phyloP scores from a whole-genome alignment of 768 basidiomycete species.

The Termitomyces sp. region DNA sequence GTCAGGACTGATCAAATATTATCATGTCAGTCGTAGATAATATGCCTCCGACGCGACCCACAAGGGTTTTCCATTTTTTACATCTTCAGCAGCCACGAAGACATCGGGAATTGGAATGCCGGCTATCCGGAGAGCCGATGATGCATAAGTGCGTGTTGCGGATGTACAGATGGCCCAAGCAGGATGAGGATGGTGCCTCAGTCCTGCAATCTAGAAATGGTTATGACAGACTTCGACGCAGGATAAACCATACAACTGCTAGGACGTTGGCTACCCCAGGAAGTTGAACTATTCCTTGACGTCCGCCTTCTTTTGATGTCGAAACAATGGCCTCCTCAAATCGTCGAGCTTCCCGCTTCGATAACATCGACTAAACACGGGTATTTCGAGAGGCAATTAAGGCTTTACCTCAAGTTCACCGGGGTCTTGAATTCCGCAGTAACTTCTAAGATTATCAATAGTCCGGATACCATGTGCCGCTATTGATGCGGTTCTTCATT shows the following conservation, averaged over 20 bases:
- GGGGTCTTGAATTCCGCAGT: constrained; percentile 65
- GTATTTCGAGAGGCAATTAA: neutral
- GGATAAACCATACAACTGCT: constrained; percentile 35
- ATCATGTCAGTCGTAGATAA: constrained; percentile 1
- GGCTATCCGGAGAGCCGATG: constrained; percentile 60
- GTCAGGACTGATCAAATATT: constrained; percentile 52
- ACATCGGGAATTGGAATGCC: constrained; percentile 66
- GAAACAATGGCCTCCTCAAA: constrained; percentile 78
- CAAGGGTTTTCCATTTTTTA: constrained; percentile 77
- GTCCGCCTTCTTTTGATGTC: constrained; percentile 47
- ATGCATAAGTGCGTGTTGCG: constrained; percentile 74
- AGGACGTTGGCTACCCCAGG: constrained; percentile 67
- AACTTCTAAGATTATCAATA: constrained; percentile 68
- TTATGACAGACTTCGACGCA: neutral
- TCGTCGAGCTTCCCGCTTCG: constrained; percentile 62
- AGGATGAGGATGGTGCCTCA: constrained; percentile 44
- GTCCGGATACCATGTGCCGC: constrained; percentile 83
- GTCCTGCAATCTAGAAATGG: constrained; percentile 28
- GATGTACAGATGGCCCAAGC: constrained; percentile 88
- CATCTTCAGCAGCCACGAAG: constrained; percentile 82
- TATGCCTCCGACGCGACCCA: constrained; percentile 19
- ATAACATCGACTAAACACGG: neutral
- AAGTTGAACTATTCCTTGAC: constrained; percentile 61
- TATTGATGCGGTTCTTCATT: constrained; percentile 20
- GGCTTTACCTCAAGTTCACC: constrained; percentile 59